Base-by-base conservation (phyloP, 2,329 filamentous ascomycete species). In the Coniochaeta hoffmannii region DNA sequence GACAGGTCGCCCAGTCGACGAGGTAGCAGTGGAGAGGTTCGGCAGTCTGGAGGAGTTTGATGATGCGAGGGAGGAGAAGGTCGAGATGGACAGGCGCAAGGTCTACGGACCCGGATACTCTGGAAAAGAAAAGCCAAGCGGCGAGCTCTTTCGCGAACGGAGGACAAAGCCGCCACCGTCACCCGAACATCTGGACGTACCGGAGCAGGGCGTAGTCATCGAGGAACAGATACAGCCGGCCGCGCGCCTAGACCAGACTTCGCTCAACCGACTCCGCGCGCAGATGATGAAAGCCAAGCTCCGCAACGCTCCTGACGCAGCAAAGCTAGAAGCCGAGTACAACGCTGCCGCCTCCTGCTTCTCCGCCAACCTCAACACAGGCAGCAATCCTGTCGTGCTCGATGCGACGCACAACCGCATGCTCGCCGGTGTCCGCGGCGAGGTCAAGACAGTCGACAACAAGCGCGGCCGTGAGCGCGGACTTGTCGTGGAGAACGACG, bases 201-300 rank as follows among this genome's bases (percentile, higher is more conserved):
- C 71, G 1, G 66, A 71, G 17, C 85, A 90, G 64, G 83, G 82
- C 14, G 69, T 79, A 32, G 65, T 80, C 22, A 78, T 89, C 2
- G 80, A 86, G n/a, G 74, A 79, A 41, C 66, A 70, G 51, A 71
- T 73, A 26, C 67, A 76, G 3, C 70, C 71, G 8, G 74, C 75
- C 4, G 78, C 77, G 0, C 74, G 78, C 17, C 72, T 95, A 19
- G 89, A 96, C 63, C 85, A 88, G 65, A 94, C 90, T 0, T 77
- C 86, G 0, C 76, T 99, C 55, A 99, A 99, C 71, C 86, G 89
- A 58, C 80, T 99, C 52, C 92, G 93, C 61, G 94, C 94, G 0
- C 88, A 94, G 65, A 86, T 97, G 77, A 93, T 99, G 88, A 97
- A 95, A 68, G 94, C 94, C 4, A 96, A 95, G 66, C 75, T 99